Evolutionary conservation across 2,329 filamentous ascomycete species (phyloP).

Genomic region (Truncatella angustata): DNA sequence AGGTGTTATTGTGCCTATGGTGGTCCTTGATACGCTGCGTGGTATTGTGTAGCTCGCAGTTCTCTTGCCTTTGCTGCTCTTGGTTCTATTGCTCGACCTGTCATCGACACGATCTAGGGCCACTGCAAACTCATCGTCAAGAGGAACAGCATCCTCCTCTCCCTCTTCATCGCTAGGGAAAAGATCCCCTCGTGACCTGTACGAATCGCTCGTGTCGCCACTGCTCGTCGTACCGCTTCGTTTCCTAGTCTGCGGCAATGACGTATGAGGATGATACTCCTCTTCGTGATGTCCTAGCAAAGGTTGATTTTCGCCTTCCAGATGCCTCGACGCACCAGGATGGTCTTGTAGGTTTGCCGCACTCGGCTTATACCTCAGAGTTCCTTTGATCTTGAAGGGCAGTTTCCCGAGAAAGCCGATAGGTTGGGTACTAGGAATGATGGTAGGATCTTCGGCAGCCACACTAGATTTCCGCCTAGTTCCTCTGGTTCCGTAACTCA

Average conservation of each 20-base stretch:
- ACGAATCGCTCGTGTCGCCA: constrained; percentile 79
- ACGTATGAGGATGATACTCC: constrained; percentile 17
- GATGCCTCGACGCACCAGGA: constrained; percentile 52
- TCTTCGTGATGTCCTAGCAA: constrained; percentile 48
- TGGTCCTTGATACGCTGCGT: constrained; percentile 58
- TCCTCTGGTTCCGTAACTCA: constrained; percentile 82
- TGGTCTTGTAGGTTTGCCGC: constrained; percentile 89
- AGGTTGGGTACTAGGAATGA: constrained; percentile 85
- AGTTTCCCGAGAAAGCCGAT: constrained; percentile 81
- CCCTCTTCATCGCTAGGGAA: constrained; percentile 85
- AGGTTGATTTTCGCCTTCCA: constrained; percentile 62
- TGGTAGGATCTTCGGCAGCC: constrained; percentile 70
- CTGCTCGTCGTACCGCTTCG: constrained; percentile 79
- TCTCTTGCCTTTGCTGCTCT: constrained; percentile 58
- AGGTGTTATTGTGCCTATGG: constrained; percentile 41
- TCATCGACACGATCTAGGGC: constrained; percentile 77
- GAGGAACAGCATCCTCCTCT: constrained; percentile 87
- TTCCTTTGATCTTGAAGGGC: constrained; percentile 81
- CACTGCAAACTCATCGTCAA: constrained; percentile 91
- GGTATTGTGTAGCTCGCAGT: constrained; percentile 39
- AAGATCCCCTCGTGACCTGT: constrained; percentile 83
- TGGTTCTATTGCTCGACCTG: constrained; percentile 64
- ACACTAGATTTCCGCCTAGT: constrained; percentile 43
- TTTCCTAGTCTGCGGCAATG: constrained; percentile 45
- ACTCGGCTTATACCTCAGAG: constrained; percentile 83